Percentiles rank a stretch among this genome's conserved stretches.
Conservation (phyloP, 75 land plant genomes). For the Cunninghamia lanceolata region DNA sequence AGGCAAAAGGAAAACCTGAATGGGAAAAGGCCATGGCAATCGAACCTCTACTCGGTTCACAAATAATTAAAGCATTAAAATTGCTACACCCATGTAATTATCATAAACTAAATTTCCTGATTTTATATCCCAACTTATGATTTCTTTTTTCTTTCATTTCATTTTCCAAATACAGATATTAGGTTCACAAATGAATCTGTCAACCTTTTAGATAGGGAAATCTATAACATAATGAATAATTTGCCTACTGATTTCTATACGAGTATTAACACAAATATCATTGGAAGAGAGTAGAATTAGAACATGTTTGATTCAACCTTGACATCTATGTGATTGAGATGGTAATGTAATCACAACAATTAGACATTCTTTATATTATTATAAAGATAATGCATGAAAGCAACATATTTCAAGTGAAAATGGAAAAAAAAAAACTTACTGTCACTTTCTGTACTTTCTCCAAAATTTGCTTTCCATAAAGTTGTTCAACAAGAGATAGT, state of each 20-base stretch:
- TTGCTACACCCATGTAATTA: background rate
- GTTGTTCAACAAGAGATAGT: slow-evolving; percentile 65
- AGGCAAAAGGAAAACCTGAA: too few species aligned
- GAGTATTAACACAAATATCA: background rate
- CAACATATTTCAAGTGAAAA: background rate
- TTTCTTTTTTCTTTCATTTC: background rate
- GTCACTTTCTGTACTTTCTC: slow-evolving; percentile 34
- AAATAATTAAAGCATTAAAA: too few species aligned
- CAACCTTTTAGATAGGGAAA: background rate
- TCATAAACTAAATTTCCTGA: background rate
- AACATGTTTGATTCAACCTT: background rate
- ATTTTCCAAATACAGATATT: background rate
- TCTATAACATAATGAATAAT: background rate
- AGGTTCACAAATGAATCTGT: background rate
- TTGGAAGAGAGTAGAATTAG: background rate
- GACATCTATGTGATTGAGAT: background rate
- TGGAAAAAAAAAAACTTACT: slow-evolving; percentile 42
- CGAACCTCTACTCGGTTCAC: too few species aligned
- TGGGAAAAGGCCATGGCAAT: too few species aligned
- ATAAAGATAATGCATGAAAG: background rate
- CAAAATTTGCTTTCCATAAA: slow-evolving; percentile 50
- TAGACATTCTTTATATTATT: background rate
- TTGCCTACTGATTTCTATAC: background rate
- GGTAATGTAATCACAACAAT: background rate
- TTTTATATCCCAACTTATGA: background rate